These are phyloP conservation scores for Carex scoparia DNA, from an alignment of 176 grass and related monocot species.

Conservation along the genomic window DNA sequence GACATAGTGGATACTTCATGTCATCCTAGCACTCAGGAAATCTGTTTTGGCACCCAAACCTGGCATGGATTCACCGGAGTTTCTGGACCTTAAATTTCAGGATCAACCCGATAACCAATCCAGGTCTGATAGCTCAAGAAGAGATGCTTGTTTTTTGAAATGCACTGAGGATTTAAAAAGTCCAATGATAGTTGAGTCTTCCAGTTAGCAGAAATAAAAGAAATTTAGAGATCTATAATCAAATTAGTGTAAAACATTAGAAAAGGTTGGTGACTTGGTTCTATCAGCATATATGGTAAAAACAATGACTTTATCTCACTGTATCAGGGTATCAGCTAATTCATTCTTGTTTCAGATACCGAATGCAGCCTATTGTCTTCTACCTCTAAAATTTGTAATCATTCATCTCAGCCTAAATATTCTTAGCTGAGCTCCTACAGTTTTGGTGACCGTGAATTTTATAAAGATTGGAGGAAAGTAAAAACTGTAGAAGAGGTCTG, in stretches of 20 bases:
- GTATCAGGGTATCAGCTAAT: not conserved
- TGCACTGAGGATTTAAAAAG: too few species aligned
- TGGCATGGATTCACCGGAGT: too few species aligned
- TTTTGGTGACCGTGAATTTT: slow-evolving; percentile 99
- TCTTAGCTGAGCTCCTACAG: slow-evolving; percentile 66
- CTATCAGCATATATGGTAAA: not conserved
- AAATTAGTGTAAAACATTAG: not conserved
- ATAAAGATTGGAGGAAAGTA: slow-evolving; percentile 99
- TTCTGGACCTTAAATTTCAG: too few species aligned
- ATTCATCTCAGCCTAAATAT: slow-evolving; percentile 74
- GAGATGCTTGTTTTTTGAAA: too few species aligned
- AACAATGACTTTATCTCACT: not conserved
- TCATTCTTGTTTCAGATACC: slow-evolving; percentile 2
- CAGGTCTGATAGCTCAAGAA: too few species aligned
- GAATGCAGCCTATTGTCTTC: not conserved
- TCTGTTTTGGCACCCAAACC: too few species aligned
- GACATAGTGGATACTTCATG: too few species aligned
- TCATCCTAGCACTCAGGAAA: too few species aligned
- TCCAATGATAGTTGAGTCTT: too few species aligned
- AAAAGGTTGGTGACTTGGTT: too few species aligned
- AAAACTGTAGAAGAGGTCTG: slow-evolving; percentile 96
- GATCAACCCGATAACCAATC: too few species aligned
- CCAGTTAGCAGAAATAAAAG: too few species aligned
- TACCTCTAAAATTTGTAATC: slow-evolving; percentile 10
- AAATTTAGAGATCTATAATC: not conserved